These are phyloP conservation scores for Salvia rosmarinus DNA, from an alignment of 257 asterid species.

Conservation along the genomic window DNA sequence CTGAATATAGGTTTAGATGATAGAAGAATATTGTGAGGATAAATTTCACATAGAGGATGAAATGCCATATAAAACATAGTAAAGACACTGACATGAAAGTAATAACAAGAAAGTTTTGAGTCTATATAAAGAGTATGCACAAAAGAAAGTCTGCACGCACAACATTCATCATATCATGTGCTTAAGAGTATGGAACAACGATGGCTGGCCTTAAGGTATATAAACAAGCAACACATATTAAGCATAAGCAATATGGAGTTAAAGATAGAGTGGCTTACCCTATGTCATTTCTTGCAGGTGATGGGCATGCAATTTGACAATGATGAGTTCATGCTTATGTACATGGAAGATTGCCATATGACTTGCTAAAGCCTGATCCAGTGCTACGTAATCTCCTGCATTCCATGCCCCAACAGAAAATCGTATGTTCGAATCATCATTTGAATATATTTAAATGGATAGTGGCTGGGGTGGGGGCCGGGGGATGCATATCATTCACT, in stretches of 20 bases:
- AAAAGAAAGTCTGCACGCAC: not conserved
- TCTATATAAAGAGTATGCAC: not conserved
- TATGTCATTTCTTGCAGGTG: constrained; percentile 43
- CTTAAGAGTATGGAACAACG: constrained; percentile 87
- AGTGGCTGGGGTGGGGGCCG: too few relatives aligned
- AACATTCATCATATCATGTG: constrained; percentile 14
- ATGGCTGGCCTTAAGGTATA: constrained; percentile 92
- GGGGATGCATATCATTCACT: too few relatives aligned
- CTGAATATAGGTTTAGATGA: constrained; percentile 43
- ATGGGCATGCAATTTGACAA: constrained; percentile 76
- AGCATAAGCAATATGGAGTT: not conserved
- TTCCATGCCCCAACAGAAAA: constrained; percentile 81
- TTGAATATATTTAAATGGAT: too few relatives aligned
- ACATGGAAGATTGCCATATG: constrained; percentile 87
- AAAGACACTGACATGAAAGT: constrained; percentile 21
- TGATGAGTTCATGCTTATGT: constrained; percentile 80
- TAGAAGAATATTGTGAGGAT: constrained; percentile 2
- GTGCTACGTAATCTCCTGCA: constrained; percentile 67
- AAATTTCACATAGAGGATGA: not conserved
- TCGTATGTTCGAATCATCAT: constrained; percentile 59
- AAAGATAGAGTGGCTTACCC: not conserved
- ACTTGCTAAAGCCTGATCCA: constrained; percentile 74
- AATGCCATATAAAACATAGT: constrained; percentile 5
- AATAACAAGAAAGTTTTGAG: not conserved
- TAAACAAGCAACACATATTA: not conserved